Evolutionary conservation across 75 land plant species (phyloP), one percentile per base, ranked within the genome.

Genomic region (Sequoia sempervirens): DNA sequence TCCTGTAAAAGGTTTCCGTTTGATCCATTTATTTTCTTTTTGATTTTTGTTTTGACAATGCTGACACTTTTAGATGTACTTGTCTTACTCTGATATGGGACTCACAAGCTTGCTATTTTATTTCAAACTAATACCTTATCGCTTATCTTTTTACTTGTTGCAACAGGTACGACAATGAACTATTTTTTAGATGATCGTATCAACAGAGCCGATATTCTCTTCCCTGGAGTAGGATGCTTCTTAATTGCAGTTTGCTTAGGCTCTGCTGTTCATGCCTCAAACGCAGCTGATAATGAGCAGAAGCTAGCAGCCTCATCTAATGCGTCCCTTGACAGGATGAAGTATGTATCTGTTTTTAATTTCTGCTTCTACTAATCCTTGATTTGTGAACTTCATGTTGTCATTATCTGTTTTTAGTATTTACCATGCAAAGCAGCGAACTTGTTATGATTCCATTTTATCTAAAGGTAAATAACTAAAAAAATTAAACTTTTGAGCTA

Each of bases 181-280:
- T 98, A 98, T 85, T 98, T 96, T 86, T 84, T 98, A 13, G 99
- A 98, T 84, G 92, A 86, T 83, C 90, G 92, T 32, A 96, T 98
- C 61, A 98, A 98, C 85, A 92, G 86, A 79, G 99, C 99, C 9
- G 94, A 96, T 58, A 90, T 98, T 75, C 97, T 98, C 80, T 98
- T 98, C 83, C 96, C 99, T 45, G 99, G 99, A 38, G 98, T 98
- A 75, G 99, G 82, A 28, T 96, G 94, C 90, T 98, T 98, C 84
- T 84, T 98, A 85, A 84, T 98, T 82, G 99, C 99, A 12, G 95
- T 94, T 87, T 91, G 90, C 81, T 88, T 98, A 75, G 99, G 94
- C 50, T 88, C 99, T 80, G 89, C 92, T 84, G 91, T 96, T 70
- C 99, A 98, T 83, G 70, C 93, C 37, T 98, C 99, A 52, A 94